Evolutionary conservation across 2,329 filamentous ascomycete species (phyloP), one percentile per base, ranked within the genome.

Genomic region (Massarina eburnea): DNA sequence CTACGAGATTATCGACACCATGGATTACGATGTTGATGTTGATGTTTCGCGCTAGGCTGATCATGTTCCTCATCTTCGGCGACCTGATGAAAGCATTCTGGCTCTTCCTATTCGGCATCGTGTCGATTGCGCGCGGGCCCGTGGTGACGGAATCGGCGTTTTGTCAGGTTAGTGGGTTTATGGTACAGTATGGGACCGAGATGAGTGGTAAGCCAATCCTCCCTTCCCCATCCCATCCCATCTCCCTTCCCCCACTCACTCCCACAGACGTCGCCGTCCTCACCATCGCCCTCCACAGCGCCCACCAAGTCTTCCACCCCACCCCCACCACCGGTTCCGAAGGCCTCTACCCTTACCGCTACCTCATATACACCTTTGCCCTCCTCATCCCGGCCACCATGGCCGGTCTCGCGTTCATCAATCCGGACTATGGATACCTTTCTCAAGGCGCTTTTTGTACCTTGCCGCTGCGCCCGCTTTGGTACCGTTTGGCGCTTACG

Each of bases 251-350:
- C 17, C 15, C n/a, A n/a, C 6, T 9, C 17, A n/a, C 10, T 26
- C 8, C 33, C 17, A 17, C 37, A 73, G 88, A 92, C 59, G 76
- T 86, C 44, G 81, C 86, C 8, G 83, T 89, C 14, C 75, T 90
- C 12, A 76, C 89, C 46, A 89, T 92, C 58, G 84, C 87, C 15
- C 62, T 89, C 8, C 88, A 92, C 62, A 86, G 85, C 39, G 82
- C 81, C 2, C 71, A 90, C 9, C 88, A 86, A 66, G 85, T 92
- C 41, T 84, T 90, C 54, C 77, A 79, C 18, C 81, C 83, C 0
- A 61, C 62, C 2, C 59, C 60, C 12, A 59, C 33, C 36, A 61
- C 47, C 37, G 77, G 80, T 2, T 75, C 80, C 48, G 81, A 83
- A 36, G 87, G 87, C 0, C 75, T 92, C 0, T 88, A 88, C 61